Evolutionary conservation across 2,329 filamentous ascomycete species (phyloP).

Genomic region (Chaetomiaceae sp.): DNA sequence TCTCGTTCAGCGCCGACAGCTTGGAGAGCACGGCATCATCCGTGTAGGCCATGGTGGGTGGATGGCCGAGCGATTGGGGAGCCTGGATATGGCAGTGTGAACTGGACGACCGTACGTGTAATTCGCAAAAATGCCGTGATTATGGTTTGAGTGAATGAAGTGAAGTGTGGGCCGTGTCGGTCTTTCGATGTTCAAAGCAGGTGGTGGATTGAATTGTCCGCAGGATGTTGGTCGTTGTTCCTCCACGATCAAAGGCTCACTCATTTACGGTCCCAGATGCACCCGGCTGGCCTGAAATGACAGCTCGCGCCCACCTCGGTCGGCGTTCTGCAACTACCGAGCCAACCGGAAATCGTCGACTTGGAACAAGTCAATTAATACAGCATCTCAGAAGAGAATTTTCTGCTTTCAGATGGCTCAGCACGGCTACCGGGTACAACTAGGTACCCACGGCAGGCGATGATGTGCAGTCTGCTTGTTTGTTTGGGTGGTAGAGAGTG

Average conservation of each 20-base stretch:
- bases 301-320: neutral
- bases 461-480: constrained; percentile 15
- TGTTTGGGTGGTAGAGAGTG: constrained; percentile 9
- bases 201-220: constrained; percentile 9
- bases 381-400: neutral
- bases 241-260: constrained; percentile 17
- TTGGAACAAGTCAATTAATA: neutral
- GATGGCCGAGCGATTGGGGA: neutral
- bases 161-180: neutral
- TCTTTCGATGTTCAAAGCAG: too few relatives aligned
- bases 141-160: too few relatives aligned
- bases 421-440: constrained; percentile 5
- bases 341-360: constrained; percentile 1
- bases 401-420: constrained; percentile 5
- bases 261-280: constrained; percentile 13
- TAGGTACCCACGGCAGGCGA: constrained; percentile 7
- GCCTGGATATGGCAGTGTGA: neutral
- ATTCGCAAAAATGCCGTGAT: neutral
- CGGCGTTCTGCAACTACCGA: constrained; percentile 4
- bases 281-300: neutral
- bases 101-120: neutral
- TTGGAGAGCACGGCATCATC: constrained; percentile 94
- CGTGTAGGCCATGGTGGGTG: constrained; percentile 73
- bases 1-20: constrained; percentile 91
- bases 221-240: too few relatives aligned